A percentile compares a stretch with the other conserved stretches of the same genome.
These are phyloP conservation scores for Pythium phragmitis DNA, from an alignment of 352 stramenopile species.

Conservation along the genomic window DNA sequence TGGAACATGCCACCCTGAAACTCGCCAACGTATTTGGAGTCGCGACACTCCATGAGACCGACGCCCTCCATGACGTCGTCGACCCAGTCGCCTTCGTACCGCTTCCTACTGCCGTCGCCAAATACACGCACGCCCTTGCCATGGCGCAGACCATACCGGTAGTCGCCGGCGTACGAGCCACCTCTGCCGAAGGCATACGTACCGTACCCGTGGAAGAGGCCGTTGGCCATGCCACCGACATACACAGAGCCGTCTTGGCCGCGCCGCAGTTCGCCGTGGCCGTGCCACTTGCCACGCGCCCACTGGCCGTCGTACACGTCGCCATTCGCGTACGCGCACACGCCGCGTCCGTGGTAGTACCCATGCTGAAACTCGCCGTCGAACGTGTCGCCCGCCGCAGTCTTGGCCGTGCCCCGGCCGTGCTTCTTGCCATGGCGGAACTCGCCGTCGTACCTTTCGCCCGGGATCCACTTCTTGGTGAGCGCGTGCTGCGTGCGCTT, in stretches of 20 bases:
- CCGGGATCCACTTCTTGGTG: constrained; percentile 57
- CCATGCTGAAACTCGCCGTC: constrained; percentile 51
- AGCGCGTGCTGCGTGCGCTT: constrained; percentile 56
- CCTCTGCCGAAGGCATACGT: constrained; percentile 42
- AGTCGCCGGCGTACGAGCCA: constrained; percentile 63
- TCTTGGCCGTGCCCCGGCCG: constrained; percentile 45
- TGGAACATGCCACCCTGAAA: constrained; percentile 51
- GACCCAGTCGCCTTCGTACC: constrained; percentile 71
- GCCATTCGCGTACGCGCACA: constrained; percentile 55
- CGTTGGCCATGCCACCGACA: constrained; percentile 48
- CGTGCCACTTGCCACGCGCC: constrained; percentile 53
- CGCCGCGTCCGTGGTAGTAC: constrained; percentile 52
- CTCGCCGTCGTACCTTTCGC: constrained; percentile 68
- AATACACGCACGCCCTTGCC: constrained; percentile 66
- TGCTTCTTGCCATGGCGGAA: constrained; percentile 56
- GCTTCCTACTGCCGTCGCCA: constrained; percentile 29
- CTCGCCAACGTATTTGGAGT: constrained; percentile 57
- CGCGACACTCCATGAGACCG: constrained; percentile 49
- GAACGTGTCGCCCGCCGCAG: constrained; percentile 43
- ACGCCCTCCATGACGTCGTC: constrained; percentile 58
- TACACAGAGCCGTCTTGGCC: constrained; percentile 53
- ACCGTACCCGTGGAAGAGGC: constrained; percentile 64
- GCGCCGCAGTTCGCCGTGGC: constrained; percentile 44
- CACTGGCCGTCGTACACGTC: constrained; percentile 76
- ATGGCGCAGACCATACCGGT: constrained; percentile 46